Conservation (phyloP, 148 eudicot species). For the Rheum nobile region DNA sequence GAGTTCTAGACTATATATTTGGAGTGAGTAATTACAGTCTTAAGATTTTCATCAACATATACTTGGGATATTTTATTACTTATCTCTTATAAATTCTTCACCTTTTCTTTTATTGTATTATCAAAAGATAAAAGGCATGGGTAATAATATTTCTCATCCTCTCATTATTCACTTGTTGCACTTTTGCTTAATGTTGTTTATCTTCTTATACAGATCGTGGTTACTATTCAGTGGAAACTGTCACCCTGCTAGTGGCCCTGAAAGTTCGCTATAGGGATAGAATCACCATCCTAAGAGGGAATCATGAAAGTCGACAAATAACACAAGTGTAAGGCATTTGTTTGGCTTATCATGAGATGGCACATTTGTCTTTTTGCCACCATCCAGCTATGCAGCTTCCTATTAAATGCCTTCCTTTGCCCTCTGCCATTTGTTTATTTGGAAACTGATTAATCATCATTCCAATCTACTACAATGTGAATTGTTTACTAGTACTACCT, state of each 20-base stretch:
- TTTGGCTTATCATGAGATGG: not conserved
- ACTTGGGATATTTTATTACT: not conserved
- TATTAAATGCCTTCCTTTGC: not conserved
- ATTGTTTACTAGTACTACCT: not conserved
- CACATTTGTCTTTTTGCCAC: not conserved
- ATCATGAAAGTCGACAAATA: conserved; percentile 27
- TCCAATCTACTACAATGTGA: not conserved
- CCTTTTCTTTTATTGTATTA: not conserved
- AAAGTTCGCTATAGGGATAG: conserved; percentile 31
- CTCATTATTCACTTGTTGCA: not conserved
- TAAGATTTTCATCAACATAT: not conserved
- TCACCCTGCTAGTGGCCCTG: conserved; percentile 26
- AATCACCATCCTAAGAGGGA: conserved; percentile 28
- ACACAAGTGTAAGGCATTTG: conserved; percentile 24
- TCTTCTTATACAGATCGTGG: conserved; percentile 23
- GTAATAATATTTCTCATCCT: not conserved
- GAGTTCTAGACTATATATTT: not conserved
- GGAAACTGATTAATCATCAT: not conserved
- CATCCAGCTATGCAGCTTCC: not conserved
- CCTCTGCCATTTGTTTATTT: not conserved
- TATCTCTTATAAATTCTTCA: not conserved
- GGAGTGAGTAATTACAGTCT: not conserved
- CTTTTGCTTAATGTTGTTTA: not conserved
- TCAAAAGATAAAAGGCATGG: not conserved
- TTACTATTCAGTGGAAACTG: conserved; percentile 32